These are phyloP conservation scores for Sambucus nigra DNA, from an alignment of 129 eudicot genomes.

Conservation along the genomic window DNA sequence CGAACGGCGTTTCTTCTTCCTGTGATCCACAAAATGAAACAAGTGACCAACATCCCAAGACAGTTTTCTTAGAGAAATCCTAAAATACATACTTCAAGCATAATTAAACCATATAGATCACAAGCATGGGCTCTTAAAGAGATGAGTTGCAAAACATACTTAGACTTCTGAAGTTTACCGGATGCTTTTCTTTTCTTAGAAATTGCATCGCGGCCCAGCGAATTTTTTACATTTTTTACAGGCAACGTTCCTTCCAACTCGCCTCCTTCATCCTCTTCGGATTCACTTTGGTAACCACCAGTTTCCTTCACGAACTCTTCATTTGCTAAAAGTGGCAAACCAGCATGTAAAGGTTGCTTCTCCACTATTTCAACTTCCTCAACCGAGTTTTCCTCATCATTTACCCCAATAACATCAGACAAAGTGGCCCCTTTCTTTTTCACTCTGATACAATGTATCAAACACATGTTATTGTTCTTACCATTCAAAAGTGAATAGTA, in stretches of 20 bases:
- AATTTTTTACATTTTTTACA: conserved; percentile 17
- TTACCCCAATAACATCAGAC: conserved; percentile 29
- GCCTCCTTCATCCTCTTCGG: conserved; percentile 32
- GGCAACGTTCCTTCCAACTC: conserved; percentile 19
- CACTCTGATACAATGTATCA: conserved; percentile 41
- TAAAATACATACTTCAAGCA: not conserved
- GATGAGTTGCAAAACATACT: conserved; percentile 38
- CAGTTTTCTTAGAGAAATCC: conserved; percentile 1
- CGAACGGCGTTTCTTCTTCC: conserved; percentile 45
- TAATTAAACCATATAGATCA: not conserved
- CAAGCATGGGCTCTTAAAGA: not conserved
- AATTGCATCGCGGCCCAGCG: conserved; percentile 22
- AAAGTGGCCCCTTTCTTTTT: conserved; percentile 35
- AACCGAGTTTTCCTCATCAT: conserved; percentile 21
- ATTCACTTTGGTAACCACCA: conserved; percentile 70
- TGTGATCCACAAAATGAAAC: conserved; percentile 16
- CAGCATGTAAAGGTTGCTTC: conserved; percentile 39
- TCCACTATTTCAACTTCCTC: conserved; percentile 23
- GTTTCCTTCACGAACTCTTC: conserved; percentile 78
- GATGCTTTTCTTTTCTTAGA: conserved; percentile 72
- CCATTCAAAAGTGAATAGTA: not conserved
- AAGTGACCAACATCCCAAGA: conserved; percentile 10
- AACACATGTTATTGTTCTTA: not conserved
- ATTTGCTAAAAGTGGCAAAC: conserved; percentile 61
- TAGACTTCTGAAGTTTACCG: conserved; percentile 32